Evolutionary conservation across 768 basidiomycete species (phyloP).

Genomic region (Tephrocybe sp.): DNA sequence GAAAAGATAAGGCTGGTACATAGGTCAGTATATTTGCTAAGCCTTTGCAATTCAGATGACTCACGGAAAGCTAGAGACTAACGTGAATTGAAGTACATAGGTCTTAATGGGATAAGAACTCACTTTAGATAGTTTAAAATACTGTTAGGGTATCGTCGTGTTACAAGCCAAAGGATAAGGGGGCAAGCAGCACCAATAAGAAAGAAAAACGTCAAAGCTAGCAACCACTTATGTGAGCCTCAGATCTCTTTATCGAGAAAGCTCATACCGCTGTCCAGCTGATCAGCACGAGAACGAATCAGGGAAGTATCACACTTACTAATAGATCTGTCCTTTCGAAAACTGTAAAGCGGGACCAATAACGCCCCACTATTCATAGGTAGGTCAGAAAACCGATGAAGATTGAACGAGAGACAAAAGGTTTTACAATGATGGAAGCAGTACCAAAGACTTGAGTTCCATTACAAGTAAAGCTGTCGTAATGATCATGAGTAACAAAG

Average conservation of each 20-base stretch:
- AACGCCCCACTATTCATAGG: slow-evolving; percentile 52
- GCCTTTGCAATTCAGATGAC: no score
- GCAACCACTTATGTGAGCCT: neutral
- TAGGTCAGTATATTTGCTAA: neutral
- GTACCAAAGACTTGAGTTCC: slow-evolving; percentile 50
- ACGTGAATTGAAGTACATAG: neutral
- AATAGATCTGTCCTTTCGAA: slow-evolving; percentile 55
- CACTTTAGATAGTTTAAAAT: slow-evolving; percentile 69
- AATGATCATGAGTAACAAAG: neutral
- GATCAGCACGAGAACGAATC: neutral
- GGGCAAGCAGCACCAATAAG: slow-evolving; percentile 69
- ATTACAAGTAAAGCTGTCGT: slow-evolving; percentile 48
- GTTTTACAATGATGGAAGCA: slow-evolving; percentile 58
- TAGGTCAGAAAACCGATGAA: slow-evolving; percentile 3
- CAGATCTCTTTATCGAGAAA: neutral
- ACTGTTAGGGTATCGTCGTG: slow-evolving; percentile 61
- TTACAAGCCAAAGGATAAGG: slow-evolving; percentile 58
- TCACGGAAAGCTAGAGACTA: slow-evolving; percentile 45
- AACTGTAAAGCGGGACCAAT: slow-evolving; percentile 66
- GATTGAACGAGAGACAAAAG: neutral
- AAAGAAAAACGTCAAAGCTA: slow-evolving; percentile 70
- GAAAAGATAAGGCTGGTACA: slow-evolving; percentile 60
- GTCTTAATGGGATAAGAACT: slow-evolving; percentile 21
- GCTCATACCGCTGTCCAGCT: slow-evolving; percentile 19
- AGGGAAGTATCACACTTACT: slow-evolving; percentile 36